These are phyloP conservation scores for Pontederia paniculata DNA, from an alignment of 176 grass and related monocot genomes.

Conservation along the genomic window DNA sequence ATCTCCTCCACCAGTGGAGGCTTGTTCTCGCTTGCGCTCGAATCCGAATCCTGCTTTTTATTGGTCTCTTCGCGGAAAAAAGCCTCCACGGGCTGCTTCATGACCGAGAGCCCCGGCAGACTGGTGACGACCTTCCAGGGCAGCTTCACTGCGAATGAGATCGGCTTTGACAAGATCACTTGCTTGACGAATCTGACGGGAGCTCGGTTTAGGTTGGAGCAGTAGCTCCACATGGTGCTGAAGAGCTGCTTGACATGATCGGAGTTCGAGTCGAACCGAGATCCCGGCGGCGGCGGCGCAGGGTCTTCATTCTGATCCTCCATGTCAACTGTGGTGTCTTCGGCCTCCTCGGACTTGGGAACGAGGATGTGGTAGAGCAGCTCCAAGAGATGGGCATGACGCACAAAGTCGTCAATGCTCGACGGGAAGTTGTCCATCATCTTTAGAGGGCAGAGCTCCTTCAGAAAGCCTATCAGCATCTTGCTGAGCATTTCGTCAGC, in stretches of 20 bases:
- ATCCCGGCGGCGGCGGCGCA: background rate
- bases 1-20: conserved; percentile 62
- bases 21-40: background rate
- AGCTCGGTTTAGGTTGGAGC: too few relatives aligned
- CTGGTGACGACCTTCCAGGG: too few relatives aligned
- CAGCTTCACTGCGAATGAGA: too few relatives aligned
- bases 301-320: conserved; percentile 9
- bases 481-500: conserved; percentile 15
- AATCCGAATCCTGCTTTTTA: background rate
- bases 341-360: background rate
- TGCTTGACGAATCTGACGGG: too few relatives aligned
- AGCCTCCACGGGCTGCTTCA: too few relatives aligned
- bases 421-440: conserved; percentile 9
- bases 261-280: too few relatives aligned
- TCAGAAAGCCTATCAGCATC: conserved; percentile 44
- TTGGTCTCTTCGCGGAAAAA: background rate
- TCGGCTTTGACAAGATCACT: too few relatives aligned
- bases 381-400: conserved; percentile 43
- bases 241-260: too few relatives aligned
- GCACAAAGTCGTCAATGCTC: conserved; percentile 13
- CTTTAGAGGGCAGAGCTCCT: conserved; percentile 36
- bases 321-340: conserved; percentile 9
- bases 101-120: too few relatives aligned
- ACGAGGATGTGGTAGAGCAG: conserved; percentile 57
- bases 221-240: too few relatives aligned